Base-by-base conservation (phyloP, 169 alveolate species). In the Cryptosporidium muris region DNA sequence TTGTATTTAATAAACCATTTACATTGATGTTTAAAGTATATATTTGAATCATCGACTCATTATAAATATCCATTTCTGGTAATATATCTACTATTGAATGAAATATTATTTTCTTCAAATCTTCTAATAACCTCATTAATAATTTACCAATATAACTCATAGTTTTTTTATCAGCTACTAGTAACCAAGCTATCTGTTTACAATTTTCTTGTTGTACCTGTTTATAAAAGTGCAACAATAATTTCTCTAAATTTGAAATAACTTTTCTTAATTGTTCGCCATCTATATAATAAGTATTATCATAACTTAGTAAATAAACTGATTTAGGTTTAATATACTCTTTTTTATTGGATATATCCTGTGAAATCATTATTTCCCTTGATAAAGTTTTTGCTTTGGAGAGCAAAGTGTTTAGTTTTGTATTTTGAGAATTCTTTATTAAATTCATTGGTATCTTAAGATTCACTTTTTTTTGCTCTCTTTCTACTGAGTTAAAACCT, bases 181-280 rank as follows among this genome's bases (percentile, higher is more conserved):
- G 48, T 7, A 25, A 34, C 85, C 85, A 74, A 2, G 85, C 74
- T 43, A 74, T 74, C 45, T 74, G 85, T 25, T 34, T 58, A 36
- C 85, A 74, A 43, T 36, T 53, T 4, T 62, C 40, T n/a, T 42
- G n/a, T 14, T 48, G 45, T 43, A 68, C 60, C 8, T 43, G 16
- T 3, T 9, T n/a, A 14, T 52, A 54, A 40, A 48, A 7, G 16
- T 40, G 36, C 3, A 40, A n/a, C 62, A 74, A 60, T 14, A 74
- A 6, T 1, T 58, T 42, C 11, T 16, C 25, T 36, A 58, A 16
- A 4, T 42, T 12, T 16, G 14, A 42, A n/a, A 53, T 37, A 7
- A 74, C 47, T 12, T 56, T 49, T n/a, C 25, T n/a, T 14, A 74
- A 51, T 25, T 56, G 43, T 5, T 54, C 25, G 11, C 66, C 38